phyloP scores from a whole-genome alignment of 2,329 filamentous ascomycete species.

The Nigrograna mackinnonii region DNA sequence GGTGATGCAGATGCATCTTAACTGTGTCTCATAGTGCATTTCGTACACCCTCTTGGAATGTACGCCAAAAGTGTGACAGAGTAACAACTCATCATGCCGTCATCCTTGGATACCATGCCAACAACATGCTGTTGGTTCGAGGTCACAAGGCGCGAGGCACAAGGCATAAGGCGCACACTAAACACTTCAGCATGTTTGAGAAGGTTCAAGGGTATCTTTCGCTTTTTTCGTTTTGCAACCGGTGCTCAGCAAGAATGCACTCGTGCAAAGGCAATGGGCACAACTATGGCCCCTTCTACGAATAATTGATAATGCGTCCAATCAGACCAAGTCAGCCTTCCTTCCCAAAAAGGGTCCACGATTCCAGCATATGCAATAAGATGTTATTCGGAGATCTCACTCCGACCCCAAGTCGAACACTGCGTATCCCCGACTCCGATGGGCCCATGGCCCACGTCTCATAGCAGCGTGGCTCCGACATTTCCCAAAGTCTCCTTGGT shows the following conservation, averaged over 20 bases:
- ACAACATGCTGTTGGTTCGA: too few relatives aligned
- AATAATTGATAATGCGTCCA: neutral
- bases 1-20: too few relatives aligned
- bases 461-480: constrained; percentile 33
- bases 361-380: neutral
- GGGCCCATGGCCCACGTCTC: neutral
- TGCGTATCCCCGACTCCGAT: constrained; percentile 35
- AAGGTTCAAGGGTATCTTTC: constrained; percentile 7
- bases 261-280: neutral
- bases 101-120: neutral
- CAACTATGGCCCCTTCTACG: neutral
- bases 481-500: constrained; percentile 46
- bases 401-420: constrained; percentile 12
- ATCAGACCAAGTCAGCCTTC: neutral
- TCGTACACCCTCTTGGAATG: too few relatives aligned
- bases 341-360: neutral
- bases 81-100: too few relatives aligned
- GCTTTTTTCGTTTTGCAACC: constrained; percentile 2
- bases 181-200: neutral
- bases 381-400: neutral
- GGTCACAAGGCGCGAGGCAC: neutral
- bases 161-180: neutral
- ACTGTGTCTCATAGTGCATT: too few relatives aligned
- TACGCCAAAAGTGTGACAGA: too few relatives aligned
- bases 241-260: neutral